phyloP scores from a whole-genome alignment of 352 stramenopile genomes.

The Pythium aphanidermatum region DNA sequence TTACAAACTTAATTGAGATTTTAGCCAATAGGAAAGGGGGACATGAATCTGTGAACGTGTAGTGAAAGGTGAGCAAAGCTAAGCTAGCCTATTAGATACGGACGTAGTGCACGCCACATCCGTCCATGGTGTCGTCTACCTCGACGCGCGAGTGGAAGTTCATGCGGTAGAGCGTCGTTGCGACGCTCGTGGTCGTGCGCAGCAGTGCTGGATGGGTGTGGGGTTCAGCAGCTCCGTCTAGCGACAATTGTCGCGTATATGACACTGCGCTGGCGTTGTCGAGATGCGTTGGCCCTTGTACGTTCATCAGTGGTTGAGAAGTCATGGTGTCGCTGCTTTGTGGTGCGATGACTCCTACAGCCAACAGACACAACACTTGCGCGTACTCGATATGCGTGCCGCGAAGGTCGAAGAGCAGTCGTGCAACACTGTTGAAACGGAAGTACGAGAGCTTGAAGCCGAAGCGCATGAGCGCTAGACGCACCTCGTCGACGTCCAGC shows the following conservation, averaged over 20 bases:
- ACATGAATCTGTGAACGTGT: too few relatives aligned
- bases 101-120: not conserved
- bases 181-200: constrained; percentile 14
- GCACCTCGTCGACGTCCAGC: constrained; percentile 17
- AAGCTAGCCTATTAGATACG: not conserved
- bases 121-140: not conserved
- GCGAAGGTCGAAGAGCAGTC: constrained; percentile 17
- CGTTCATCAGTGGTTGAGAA: not conserved
- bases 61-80: too few relatives aligned
- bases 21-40: too few relatives aligned
- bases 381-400: constrained; percentile 18
- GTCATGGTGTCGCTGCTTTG: constrained; percentile 11
- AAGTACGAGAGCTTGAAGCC: constrained; percentile 25
- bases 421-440: constrained; percentile 24
- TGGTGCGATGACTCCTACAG: too few relatives aligned
- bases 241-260: not conserved
- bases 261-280: not conserved
- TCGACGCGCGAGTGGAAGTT: not conserved
- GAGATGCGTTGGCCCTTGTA: not conserved
- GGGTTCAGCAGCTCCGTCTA: not conserved
- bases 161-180: constrained; percentile 15
- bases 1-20: too few relatives aligned
- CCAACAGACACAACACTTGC: constrained; percentile 16
- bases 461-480: constrained; percentile 14
- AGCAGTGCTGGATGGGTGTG: constrained; percentile 1